Base-by-base conservation (phyloP, 768 basidiomycete genomes). In the Polyporus arcularius region DNA sequence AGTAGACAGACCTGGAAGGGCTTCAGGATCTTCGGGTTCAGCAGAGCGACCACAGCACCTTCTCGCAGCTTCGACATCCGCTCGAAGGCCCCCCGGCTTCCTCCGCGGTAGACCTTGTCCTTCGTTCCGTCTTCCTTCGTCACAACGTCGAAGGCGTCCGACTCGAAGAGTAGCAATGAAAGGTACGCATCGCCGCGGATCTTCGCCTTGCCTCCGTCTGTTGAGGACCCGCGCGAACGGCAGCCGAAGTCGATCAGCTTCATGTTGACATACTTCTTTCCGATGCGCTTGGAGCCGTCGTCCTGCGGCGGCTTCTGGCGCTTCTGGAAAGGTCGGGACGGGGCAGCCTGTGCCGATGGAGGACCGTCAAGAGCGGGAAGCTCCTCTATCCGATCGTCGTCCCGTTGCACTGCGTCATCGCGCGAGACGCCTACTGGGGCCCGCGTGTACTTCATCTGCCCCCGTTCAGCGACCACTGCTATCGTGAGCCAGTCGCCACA, bases 401-500 rank as follows among this genome's bases (percentile, higher is more conserved):
- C 70, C 41, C 68, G 77, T 16, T 59, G 52, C 50, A 48, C 35
- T 38, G 85, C 82, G 30, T 78, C 78, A 11, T 72, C 74, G 35
- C 74, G 82, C 7, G 82, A 71, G 12, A 80, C 71, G 41, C 70
- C 72, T 18, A 88, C 84, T 51, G 89, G 89, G 32, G 88, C 86
- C 58, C 82, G 83, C 49, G 81, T 92, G 65, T 87, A 83, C 64
- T 84, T 86, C 70, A 96, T 78, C 7, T 87, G 88, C 3, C 94
- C 88, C 21, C 94, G 85, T 72, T 96, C 94, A 2, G 95, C 96
- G 14, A 99, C 87, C 4, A 98, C 96, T 2, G 94, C 96, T 49
- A 99, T 92, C 6, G 95, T 96, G 43, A 98, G 83, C 91, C 94
- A 98, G 73, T 98, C 97, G 2, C 92, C 92, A 6, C 85, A 84